These are phyloP conservation scores for Chrysopogon serrulatus DNA, from an alignment of 176 grass and related monocot genomes.

Conservation along the genomic window DNA sequence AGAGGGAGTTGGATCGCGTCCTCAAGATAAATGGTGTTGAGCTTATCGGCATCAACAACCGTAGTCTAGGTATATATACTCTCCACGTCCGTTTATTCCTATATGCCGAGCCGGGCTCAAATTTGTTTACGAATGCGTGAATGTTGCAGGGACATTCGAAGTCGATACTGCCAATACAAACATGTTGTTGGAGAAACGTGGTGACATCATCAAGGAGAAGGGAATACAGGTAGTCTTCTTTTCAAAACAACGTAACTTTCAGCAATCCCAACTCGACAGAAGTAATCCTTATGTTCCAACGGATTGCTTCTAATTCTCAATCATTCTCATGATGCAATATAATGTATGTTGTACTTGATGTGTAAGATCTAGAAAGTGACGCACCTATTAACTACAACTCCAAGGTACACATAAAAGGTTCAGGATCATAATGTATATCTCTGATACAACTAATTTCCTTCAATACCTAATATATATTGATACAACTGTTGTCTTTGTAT, in stretches of 20 bases:
- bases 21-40: constrained; percentile 66
- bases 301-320: no score
- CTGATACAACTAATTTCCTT: no score
- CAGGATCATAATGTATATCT: neutral
- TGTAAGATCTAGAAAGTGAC: neutral
- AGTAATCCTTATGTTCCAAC: neutral
- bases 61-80: constrained; percentile 81
- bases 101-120: no score
- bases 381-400: neutral
- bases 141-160: constrained; percentile 66
- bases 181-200: constrained; percentile 56
- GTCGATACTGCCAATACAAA: constrained; percentile 74
- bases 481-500: no score
- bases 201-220: constrained; percentile 46
- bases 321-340: no score
- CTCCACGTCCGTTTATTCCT: no score
- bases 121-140: neutral
- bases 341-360: neutral
- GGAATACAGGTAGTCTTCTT: constrained; percentile 45
- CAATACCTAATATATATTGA: no score
- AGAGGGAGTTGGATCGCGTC: constrained; percentile 76
- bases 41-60: constrained; percentile 92
- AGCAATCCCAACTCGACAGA: neutral
- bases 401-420: neutral
- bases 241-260: neutral